Conservation (phyloP, 2,329 filamentous ascomycete genomes). For the Ascocoryne sarcoides region DNA sequence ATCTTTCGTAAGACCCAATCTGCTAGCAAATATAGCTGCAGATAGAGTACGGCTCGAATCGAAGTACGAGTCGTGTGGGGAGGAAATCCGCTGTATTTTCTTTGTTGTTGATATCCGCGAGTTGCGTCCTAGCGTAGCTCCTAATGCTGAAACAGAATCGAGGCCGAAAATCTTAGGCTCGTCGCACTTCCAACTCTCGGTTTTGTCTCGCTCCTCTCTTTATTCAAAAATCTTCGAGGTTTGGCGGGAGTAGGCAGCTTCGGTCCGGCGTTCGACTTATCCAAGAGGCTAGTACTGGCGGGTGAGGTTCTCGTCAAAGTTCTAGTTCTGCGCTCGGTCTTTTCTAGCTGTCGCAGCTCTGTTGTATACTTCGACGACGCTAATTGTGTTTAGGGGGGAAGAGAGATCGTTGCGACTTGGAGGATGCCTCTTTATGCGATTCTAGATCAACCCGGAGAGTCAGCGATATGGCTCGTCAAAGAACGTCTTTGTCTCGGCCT, state of each 20-base stretch:
- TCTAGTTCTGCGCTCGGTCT: conserved; percentile 22
- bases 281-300: too few species aligned
- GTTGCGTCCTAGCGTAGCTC: not conserved
- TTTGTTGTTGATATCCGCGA: not conserved
- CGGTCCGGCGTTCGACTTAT: too few species aligned
- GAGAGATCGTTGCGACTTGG: not conserved
- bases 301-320: conserved; percentile 2
- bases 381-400: conserved; percentile 5
- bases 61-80: not conserved
- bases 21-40: not conserved
- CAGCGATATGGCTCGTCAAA: not conserved
- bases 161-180: not conserved
- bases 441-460: conserved; percentile 14
- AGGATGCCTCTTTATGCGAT: conserved; percentile 6
- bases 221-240: too few species aligned
- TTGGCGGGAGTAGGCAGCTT: too few species aligned
- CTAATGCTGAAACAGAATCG: not conserved
- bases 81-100: not conserved
- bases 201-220: too few species aligned
- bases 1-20: not conserved
- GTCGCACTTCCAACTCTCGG: not conserved
- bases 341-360: conserved; percentile 21
- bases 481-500: not conserved
- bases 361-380: conserved; percentile 9
- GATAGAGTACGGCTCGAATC: not conserved